A percentile compares a stretch with the other conserved stretches of the same genome.
phyloP scores from a whole-genome alignment of 2,329 filamentous ascomycete genomes.

The Parascedosporium putredinis region DNA sequence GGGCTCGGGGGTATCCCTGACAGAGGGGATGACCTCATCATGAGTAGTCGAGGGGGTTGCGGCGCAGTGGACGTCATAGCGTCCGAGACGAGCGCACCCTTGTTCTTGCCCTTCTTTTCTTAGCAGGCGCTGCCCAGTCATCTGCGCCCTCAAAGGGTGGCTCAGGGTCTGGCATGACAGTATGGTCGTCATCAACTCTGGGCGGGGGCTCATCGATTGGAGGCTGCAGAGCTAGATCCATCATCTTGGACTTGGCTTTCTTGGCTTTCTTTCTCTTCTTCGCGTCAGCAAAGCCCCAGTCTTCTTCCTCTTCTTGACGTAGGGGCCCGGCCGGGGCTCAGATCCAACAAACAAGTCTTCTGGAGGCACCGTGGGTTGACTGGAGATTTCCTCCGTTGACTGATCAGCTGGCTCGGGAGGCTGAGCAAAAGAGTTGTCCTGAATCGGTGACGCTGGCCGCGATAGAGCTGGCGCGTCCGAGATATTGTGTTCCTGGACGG shows the following conservation, averaged over 20 bases:
- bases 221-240: too few relatives aligned
- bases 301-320: constrained; percentile 13
- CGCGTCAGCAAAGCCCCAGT: constrained; percentile 10
- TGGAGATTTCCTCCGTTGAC: not conserved
- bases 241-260: too few relatives aligned
- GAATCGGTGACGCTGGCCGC: not conserved
- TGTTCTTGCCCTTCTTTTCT: constrained; percentile 13
- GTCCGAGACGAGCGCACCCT: not conserved
- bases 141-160: not conserved
- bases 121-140: constrained; percentile 5
- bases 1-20: not conserved
- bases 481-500: not conserved
- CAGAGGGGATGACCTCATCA: too few relatives aligned
- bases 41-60: too few relatives aligned
- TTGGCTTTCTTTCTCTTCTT: constrained; percentile 25
- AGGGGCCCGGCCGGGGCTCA: not conserved
- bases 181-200: not conserved
- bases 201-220: not conserved
- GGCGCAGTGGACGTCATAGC: not conserved
- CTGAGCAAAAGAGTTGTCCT: not conserved
- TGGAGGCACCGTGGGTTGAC: too few relatives aligned
- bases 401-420: not conserved
- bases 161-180: not conserved
- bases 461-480: not conserved
- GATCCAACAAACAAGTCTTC: too few relatives aligned